Base-by-base conservation (phyloP, 1,284 basidiomycete genomes). In the Leccinum pachyderme region DNA sequence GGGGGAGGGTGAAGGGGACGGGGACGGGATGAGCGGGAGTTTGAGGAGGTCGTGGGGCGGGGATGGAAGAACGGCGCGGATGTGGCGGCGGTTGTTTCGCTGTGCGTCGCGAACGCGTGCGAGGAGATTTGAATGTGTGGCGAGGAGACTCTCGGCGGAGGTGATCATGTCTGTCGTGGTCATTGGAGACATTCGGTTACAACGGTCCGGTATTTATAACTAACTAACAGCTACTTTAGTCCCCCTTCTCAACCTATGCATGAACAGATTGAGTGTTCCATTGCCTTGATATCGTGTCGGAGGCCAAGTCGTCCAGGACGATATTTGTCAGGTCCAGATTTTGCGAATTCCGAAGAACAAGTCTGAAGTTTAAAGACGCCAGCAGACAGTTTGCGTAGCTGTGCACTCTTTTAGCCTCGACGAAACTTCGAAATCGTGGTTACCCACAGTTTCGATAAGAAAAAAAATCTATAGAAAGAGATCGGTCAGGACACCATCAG, bases 61-160 rank as follows among this genome's bases (percentile, higher is more conserved):
- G 13, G 72, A 72, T 0, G 75, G 67, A 2, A 41, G 39, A 2
- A 80, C 69, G 0, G 66, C 29, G 48, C 72, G 72, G 12, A 79
- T 67, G 27, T 72, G 68, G 11, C 75, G 71, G 9, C 78, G 73
- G 56, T 77, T 73, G 22, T 60, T 60, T 45, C 72, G 70, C 59
- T 83, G 81, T 0, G 72, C 66, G 12, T 69, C 66, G 18, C 77
- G 75, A 1, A 81, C 72, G 33, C 72, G 71, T 22, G 69, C 56
- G 48, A 81, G 58, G 54, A 82, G 75, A 8, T 72, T 70, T 37
- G 63, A 60, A 64, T 87, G 85, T 3, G 73, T 69, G 1, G 76
- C 68, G 53, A 87, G 76, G 13, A 82, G 66, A 45, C 73, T 74
- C 57, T 82, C 81, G 2, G 81, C 81, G 37, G 77, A 74, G 53